Evolutionary conservation across 768 basidiomycete genomes (phyloP).

Genomic region (Pleurotus djamor): DNA sequence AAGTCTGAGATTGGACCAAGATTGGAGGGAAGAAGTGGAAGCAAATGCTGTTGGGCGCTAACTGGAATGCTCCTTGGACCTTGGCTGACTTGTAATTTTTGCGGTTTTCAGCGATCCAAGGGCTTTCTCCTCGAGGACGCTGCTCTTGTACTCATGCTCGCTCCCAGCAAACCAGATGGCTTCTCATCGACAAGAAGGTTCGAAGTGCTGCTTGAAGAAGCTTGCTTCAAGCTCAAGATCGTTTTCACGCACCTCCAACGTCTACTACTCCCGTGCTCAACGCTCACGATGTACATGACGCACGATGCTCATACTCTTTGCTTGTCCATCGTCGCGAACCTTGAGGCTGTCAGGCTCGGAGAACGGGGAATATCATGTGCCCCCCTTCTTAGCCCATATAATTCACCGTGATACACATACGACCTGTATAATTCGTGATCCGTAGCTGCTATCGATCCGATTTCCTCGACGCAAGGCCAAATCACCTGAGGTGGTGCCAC

Average conservation of each 20-base stretch:
- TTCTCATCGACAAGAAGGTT: not conserved
- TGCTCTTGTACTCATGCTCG: too few relatives aligned
- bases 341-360: not conserved
- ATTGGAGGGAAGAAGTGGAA: too few relatives aligned
- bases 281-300: not conserved
- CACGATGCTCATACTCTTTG: too few relatives aligned
- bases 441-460: slow-evolving; percentile 6
- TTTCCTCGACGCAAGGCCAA: not conserved
- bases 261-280: not conserved
- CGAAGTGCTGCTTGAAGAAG: not conserved
- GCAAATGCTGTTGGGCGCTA: too few relatives aligned
- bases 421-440: not conserved
- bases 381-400: not conserved
- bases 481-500: slow-evolving; percentile 2
- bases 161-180: not conserved
- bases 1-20: too few relatives aligned
- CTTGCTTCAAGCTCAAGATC: too few relatives aligned
- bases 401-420: not conserved
- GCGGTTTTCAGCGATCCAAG: too few relatives aligned
- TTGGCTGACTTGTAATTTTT: too few relatives aligned
- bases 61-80: too few relatives aligned
- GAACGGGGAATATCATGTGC: slow-evolving; percentile 2
- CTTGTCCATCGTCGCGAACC: not conserved
- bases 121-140: too few relatives aligned
- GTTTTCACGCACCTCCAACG: not conserved